Evolutionary conservation across 306 rosid species (phyloP), one percentile per base, ranked within the genome.

Genomic region (Rosa lucieae): DNA sequence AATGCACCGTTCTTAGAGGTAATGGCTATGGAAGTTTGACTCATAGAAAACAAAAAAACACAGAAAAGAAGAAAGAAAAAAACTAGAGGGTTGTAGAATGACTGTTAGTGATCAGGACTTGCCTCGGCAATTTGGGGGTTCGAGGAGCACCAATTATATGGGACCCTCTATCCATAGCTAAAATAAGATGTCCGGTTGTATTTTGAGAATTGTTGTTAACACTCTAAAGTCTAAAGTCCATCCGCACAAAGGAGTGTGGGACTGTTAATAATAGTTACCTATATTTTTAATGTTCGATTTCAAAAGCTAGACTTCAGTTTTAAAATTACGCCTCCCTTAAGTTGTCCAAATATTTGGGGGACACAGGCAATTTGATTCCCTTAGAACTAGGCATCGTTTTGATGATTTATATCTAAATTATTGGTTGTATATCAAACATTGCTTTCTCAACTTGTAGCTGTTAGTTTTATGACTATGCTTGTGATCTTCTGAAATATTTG

Each of bases 1-100:
- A 95, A 95, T 83, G 96, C 98, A 21, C 46, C 94, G 46, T 93
- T 93, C 88, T 81, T 95, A 76, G 99, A 95, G 96, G 99, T 93
- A 84, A 79, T 56, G 44, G 62, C 51, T 49, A 55, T 77, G 47
- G 17, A 47, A 65, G 32, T 39, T 80, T 51, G n/a, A n/a, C 46
- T 59, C 29, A 66, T 47, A n/a, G 79, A 58, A 67, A 67, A 26
- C 29, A 26, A 63, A 29, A 29, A 69, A 3, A 21, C 2, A 32
- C 37, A 32, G 37, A 32, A 32, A 32, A 32, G 37, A 32, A 32
- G 37, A 32, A 32, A 32, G 3, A 2, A 32, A 32, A 32, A 32
- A 32, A 32, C 37, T 32, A 32, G 37, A 32, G n/a, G 18, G 3
- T 9, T 46, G 49, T 20, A 15, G 43, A 48, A 48, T 56, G 43